A percentile compares a stretch with the other conserved stretches of the same genome.
Evolutionary conservation across 148 eudicot genomes (phyloP).

Genomic region (Rhododendron henanense): DNA sequence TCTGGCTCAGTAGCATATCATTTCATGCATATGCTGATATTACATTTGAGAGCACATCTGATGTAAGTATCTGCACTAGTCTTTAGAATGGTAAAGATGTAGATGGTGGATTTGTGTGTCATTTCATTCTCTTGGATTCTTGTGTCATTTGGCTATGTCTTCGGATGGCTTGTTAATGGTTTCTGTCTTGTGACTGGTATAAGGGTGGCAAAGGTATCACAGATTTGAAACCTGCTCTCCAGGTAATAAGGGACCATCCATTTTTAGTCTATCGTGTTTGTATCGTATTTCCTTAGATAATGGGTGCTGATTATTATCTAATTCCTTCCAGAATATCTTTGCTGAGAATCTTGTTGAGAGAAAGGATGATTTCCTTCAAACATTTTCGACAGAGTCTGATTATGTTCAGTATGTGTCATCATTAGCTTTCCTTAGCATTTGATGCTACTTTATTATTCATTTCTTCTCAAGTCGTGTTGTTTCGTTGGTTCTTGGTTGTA

Average conservation of each 20-base stretch:
- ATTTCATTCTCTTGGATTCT: neutral
- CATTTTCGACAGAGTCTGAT: constrained; percentile 55
- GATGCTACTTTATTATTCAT: neutral
- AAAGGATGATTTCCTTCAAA: constrained; percentile 69
- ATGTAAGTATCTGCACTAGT: constrained; percentile 58
- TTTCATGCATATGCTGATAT: constrained; percentile 81
- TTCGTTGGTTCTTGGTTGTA: neutral
- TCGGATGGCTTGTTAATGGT: constrained; percentile 7
- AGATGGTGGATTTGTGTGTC: neutral
- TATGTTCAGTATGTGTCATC: constrained; percentile 50
- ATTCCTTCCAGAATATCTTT: constrained; percentile 66
- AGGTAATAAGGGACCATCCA: constrained; percentile 37
- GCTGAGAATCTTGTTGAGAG: constrained; percentile 77
- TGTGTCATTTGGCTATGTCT: neutral
- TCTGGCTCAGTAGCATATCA: constrained; percentile 77
- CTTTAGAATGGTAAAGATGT: neutral
- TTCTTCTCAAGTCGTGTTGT: neutral
- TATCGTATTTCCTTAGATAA: neutral
- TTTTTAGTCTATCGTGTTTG: neutral
- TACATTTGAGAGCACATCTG: constrained; percentile 65
- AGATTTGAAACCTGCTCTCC: constrained; percentile 73
- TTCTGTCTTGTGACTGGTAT: constrained; percentile 10
- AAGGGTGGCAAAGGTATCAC: constrained; percentile 95
- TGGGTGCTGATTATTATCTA: constrained; percentile 11
- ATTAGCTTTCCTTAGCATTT: neutral